These are phyloP conservation scores for Entomophthora muscae DNA, from an alignment of 371 early-diverging fungal genomes.

Conservation along the genomic window DNA sequence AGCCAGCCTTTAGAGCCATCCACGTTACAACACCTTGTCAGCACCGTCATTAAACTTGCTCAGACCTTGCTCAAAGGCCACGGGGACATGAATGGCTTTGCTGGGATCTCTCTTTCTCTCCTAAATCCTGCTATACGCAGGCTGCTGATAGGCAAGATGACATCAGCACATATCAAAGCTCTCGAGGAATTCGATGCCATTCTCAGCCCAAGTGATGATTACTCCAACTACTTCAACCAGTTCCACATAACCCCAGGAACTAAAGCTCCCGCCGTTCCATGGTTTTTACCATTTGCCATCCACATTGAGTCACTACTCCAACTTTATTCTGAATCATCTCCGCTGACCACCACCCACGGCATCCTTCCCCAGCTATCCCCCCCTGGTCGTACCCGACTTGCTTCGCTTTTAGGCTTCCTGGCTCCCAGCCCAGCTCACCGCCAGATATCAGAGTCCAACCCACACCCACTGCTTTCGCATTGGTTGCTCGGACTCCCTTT, in stretches of 20 bases:
- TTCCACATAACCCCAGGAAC: neutral
- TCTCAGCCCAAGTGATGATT: neutral
- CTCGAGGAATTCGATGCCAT: neutral
- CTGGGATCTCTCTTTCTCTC: neutral
- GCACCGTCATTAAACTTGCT: neutral
- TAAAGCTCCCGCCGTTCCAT: neutral
- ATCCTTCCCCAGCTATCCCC: neutral
- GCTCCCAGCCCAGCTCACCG: neutral
- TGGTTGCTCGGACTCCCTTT: neutral
- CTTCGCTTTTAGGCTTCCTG: neutral
- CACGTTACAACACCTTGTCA: neutral
- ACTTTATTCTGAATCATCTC: neutral
- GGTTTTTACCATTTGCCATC: neutral
- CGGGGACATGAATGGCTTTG: neutral
- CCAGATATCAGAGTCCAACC: neutral
- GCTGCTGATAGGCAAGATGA: neutral
- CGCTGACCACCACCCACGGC: neutral
- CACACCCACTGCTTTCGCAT: neutral
- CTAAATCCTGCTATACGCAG: neutral
- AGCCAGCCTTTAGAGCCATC: neutral
- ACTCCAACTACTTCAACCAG: neutral
- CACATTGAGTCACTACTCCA: neutral
- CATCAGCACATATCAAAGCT: neutral
- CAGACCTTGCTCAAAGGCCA: neutral
- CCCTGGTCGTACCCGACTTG: neutral